Evolutionary conservation across 2,329 filamentous ascomycete species (phyloP), one percentile per base, ranked within the genome.

Genomic region (Acephala macrosclerotiorum): DNA sequence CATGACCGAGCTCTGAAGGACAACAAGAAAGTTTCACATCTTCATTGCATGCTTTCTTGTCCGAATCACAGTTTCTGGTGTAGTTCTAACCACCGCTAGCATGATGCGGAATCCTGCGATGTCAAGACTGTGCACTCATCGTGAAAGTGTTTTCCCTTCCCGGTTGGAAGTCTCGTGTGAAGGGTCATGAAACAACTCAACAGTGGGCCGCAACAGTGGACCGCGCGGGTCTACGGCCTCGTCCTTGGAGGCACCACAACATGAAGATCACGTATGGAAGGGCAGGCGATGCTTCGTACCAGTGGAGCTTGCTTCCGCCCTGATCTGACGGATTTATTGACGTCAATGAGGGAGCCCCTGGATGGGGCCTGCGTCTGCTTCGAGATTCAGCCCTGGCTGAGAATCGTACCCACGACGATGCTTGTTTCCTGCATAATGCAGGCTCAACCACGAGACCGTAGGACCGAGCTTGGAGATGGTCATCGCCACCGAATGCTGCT

Each of bases 31-130:
- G 49, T 53, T 53, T 53, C 49, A 53, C 25, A 53, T 33, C 20
- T 53, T 53, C 20, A 53, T 53, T 53, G 49, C 49, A 53, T 53
- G 49, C 49, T 53, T 53, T 53, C 20, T 14, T 53, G 20, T 53
- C 49, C 20, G 20, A 53, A 53, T 8, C 20, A 53, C 20, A 53
- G 20, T 53, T 53, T 33, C 20, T 53, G 20, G 49, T 53, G 49
- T 53, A 53, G 49, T 53, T 53, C 20, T 53, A 53, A 53, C 20
- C 20, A 53, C 49, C 20, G 18, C 49, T 56, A 56, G 29, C 29
- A 33, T 33, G 29, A 9, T 33, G 29, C 29, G 29, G 29, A 33
- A 33, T 33, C 29, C 29, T 33, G 29, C 29, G 29, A 33, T 33
- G 29, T 33, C 29, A 33, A 33, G 29, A 9, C 29, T 33, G 29